phyloP scores from a whole-genome alignment of 176 grass and related monocot species.

The Oryza glumipatula region DNA sequence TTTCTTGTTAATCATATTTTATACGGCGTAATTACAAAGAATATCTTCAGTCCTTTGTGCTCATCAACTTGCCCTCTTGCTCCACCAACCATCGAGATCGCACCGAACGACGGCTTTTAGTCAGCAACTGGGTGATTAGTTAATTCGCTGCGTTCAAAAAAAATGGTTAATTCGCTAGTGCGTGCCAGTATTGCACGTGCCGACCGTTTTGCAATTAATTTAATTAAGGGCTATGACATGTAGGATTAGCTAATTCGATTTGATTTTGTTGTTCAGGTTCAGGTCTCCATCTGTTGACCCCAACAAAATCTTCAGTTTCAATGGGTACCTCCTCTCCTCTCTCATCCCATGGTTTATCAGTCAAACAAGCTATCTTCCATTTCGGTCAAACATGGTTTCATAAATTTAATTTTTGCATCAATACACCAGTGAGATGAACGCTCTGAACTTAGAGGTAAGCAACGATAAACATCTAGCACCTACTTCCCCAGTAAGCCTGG shows the following conservation, averaged over 20 bases:
- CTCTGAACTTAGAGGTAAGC: not conserved
- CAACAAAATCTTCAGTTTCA: not conserved
- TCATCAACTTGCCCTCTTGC: not conserved
- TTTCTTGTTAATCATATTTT: not conserved
- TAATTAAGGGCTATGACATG: not conserved
- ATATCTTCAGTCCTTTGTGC: constrained; percentile 1
- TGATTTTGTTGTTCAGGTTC: constrained; percentile 26
- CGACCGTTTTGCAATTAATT: not conserved
- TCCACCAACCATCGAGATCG: constrained; percentile 32
- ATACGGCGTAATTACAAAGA: not conserved
- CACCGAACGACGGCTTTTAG: not conserved
- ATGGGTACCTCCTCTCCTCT: not conserved
- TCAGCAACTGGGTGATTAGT: constrained; percentile 3
- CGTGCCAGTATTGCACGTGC: constrained; percentile 30
- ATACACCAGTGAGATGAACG: not conserved
- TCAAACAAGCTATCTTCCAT: not conserved
- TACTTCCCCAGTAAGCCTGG: not conserved
- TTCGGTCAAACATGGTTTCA: not conserved
- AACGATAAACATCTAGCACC: not conserved
- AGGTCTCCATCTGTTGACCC: constrained; percentile 37
- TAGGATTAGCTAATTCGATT: not conserved
- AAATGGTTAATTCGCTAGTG: not conserved
- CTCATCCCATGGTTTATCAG: not conserved
- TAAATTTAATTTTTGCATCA: not conserved
- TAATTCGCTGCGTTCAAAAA: not conserved